Evolutionary conservation across 2,329 filamentous ascomycete genomes (phyloP).

Genomic region (Pseudogymnoascus sp.): DNA sequence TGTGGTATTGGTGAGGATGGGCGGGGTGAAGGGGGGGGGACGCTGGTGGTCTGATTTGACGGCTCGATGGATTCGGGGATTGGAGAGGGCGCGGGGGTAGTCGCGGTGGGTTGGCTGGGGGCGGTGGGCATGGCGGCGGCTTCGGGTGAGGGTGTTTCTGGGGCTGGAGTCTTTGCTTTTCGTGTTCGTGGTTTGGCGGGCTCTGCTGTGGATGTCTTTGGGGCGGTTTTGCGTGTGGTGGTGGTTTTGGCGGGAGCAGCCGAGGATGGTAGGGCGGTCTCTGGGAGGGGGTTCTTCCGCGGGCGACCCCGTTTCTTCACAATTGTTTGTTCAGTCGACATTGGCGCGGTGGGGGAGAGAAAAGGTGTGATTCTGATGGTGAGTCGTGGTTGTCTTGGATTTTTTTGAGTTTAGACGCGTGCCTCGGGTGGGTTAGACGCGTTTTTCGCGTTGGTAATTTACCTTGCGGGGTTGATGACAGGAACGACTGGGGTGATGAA

Average conservation of each 20-base stretch:
- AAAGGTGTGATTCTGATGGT: neutral
- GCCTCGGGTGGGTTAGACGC: neutral
- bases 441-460: conserved; percentile 4
- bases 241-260: neutral
- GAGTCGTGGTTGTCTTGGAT: neutral
- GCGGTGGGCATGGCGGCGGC: neutral
- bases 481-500: neutral
- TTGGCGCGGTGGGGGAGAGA: neutral
- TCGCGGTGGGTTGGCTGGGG: neutral
- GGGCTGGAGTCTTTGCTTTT: neutral
- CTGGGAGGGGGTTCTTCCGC: neutral
- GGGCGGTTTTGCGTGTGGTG: neutral
- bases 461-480: neutral
- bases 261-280: neutral
- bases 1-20: neutral
- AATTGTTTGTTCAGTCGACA: conserved; percentile 1
- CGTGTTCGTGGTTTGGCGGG: neutral
- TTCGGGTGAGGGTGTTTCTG: neutral
- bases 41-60: neutral
- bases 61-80: neutral
- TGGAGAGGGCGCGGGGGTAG: neutral
- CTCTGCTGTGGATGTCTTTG: neutral
- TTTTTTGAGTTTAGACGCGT: neutral
- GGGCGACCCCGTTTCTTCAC: neutral
- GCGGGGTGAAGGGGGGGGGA: neutral